phyloP scores from a whole-genome alignment of 2,329 filamentous ascomycete species.

The Cyclaneusma minus region DNA sequence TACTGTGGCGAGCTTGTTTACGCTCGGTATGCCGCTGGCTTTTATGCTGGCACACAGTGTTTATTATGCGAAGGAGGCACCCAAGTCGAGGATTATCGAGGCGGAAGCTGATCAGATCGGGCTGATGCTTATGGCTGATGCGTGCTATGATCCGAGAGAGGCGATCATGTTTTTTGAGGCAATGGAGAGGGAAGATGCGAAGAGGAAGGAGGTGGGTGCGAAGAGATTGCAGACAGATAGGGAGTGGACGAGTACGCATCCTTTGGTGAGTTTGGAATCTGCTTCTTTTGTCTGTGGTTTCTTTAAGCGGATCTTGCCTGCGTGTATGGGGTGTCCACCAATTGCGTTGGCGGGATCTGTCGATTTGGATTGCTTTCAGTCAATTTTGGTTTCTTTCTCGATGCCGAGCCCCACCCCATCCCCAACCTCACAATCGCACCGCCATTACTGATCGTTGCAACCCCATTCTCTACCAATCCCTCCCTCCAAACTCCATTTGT shows the following conservation, averaged over 20 bases:
- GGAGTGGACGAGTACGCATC: conserved; percentile 64
- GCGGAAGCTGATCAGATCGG: conserved; percentile 70
- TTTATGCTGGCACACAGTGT: conserved; percentile 35
- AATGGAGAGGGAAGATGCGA: conserved; percentile 44
- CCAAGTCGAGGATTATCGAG: conserved; percentile 58
- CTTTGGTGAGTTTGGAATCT: conserved; percentile 34
- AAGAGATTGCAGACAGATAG: conserved; percentile 35
- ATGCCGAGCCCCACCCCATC: too few relatives aligned
- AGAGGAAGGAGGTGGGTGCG: conserved; percentile 28
- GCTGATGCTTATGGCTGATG: conserved; percentile 68
- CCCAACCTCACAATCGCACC: too few relatives aligned
- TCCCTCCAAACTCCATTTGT: too few relatives aligned
- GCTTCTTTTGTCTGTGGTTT: too few relatives aligned
- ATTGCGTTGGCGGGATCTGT: too few relatives aligned
- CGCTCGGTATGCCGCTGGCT: conserved; percentile 36
- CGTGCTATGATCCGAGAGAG: conserved; percentile 56
- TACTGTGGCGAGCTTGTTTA: conserved; percentile 19
- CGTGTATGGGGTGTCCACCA: too few relatives aligned
- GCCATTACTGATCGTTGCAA: too few relatives aligned
- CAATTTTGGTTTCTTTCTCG: too few relatives aligned
- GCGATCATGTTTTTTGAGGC: conserved; percentile 52
- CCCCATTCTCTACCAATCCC: too few relatives aligned
- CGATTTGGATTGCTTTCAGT: too few relatives aligned
- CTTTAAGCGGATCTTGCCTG: too few relatives aligned
- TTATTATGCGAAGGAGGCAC: conserved; percentile 25